These are phyloP conservation scores for Erodium maritimum DNA, from an alignment of 345 rosid genomes.

Conservation along the genomic window DNA sequence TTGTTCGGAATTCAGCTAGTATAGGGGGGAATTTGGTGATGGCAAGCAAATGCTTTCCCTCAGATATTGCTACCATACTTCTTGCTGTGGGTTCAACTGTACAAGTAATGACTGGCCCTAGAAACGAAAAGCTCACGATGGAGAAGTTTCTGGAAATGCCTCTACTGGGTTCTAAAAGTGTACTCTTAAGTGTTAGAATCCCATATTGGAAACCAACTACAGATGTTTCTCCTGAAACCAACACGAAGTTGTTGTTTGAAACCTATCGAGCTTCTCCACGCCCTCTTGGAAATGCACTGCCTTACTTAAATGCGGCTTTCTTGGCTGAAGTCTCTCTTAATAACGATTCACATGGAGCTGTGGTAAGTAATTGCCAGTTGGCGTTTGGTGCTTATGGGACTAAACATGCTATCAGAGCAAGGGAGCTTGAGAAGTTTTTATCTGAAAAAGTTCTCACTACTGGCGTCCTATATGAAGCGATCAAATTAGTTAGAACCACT, in stretches of 20 bases:
- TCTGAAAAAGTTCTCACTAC: conserved; percentile 39
- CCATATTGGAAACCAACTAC: conserved; percentile 23
- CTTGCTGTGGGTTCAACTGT: conserved; percentile 53
- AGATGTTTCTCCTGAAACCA: conserved; percentile 14
- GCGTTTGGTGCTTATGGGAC: conserved; percentile 82
- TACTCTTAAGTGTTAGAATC: conserved; percentile 47
- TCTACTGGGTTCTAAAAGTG: conserved; percentile 33
- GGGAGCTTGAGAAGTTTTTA: conserved; percentile 42
- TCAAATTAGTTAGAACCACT: conserved; percentile 29
- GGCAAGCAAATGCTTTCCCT: conserved; percentile 76
- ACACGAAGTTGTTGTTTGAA: conserved; percentile 38
- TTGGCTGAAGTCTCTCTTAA: conserved; percentile 41
- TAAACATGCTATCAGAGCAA: conserved; percentile 59
- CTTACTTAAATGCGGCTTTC: conserved; percentile 75
- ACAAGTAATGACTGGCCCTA: conserved; percentile 18
- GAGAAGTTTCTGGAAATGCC: conserved; percentile 52
- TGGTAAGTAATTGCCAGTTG: conserved; percentile 37
- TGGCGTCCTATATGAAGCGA: conserved; percentile 41
- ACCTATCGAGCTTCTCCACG: conserved; percentile 74
- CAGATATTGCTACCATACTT: conserved; percentile 68
- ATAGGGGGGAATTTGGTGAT: conserved; percentile 74
- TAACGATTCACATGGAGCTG: conserved; percentile 21
- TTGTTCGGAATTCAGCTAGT: conserved; percentile 58
- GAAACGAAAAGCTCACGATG: conserved; percentile 29
- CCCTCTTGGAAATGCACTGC: conserved; percentile 66